Conservation (phyloP, 352 stramenopile genomes). For the Pythium aquatile region DNA sequence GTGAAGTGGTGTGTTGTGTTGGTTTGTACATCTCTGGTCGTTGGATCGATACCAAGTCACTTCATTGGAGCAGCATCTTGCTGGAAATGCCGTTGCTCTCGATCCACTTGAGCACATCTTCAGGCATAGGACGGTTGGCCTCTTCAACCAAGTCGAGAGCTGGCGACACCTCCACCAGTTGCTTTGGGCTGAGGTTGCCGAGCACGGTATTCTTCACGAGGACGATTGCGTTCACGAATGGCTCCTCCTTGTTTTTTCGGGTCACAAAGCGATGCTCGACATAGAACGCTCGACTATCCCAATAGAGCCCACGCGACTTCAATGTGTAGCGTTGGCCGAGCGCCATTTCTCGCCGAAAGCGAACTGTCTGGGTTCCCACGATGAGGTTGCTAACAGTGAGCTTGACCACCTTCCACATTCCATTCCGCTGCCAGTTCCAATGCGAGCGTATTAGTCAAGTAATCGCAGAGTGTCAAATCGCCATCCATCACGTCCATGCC, state of each 20-base stretch:
- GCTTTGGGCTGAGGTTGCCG: conserved; percentile 40
- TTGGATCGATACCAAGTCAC: neutral
- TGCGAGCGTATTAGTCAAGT: neutral
- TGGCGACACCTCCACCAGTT: conserved; percentile 55
- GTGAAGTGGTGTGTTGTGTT: no score
- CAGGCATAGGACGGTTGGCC: conserved; percentile 35
- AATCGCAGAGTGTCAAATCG: neutral
- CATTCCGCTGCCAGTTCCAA: conserved; percentile 32
- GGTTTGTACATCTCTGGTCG: no score
- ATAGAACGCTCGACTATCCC: conserved; percentile 79
- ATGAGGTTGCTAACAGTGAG: conserved; percentile 59
- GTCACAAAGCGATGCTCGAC: conserved; percentile 82
- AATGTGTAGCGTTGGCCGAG: conserved; percentile 65
- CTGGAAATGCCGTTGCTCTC: conserved; percentile 69
- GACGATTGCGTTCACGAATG: conserved; percentile 75
- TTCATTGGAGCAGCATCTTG: conserved; percentile 41
- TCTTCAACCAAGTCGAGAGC: conserved; percentile 27
- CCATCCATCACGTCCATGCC: conserved; percentile 47
- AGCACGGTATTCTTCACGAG: conserved; percentile 82
- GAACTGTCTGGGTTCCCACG: conserved; percentile 72
- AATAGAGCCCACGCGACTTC: conserved; percentile 63
- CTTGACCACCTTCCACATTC: conserved; percentile 63
- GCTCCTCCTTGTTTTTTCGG: conserved; percentile 11
- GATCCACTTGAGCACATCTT: conserved; percentile 58
- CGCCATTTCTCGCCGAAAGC: conserved; percentile 75